Percentiles rank a stretch among this genome's conserved stretches.
Conservation (phyloP, 2,329 filamentous ascomycete genomes). For the Cryoendolithus antarcticus region DNA sequence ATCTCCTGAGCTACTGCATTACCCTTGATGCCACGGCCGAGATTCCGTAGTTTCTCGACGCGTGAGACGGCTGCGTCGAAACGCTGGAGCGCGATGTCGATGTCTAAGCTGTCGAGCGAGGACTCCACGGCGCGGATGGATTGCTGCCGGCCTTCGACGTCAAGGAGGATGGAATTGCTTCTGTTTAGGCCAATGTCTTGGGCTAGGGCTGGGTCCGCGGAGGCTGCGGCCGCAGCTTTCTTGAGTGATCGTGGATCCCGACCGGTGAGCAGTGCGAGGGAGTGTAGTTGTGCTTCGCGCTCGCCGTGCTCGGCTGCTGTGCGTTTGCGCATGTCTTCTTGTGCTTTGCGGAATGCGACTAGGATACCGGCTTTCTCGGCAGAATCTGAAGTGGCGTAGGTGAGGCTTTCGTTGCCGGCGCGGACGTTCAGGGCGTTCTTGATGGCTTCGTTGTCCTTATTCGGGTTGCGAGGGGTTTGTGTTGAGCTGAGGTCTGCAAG, state of each 20-base stretch:
- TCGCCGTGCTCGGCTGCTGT: conserved; percentile 78
- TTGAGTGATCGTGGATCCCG: conserved; percentile 48
- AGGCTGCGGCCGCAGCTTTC: conserved; percentile 26
- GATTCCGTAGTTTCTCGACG: conserved; percentile 71
- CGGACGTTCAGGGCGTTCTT: conserved; percentile 80
- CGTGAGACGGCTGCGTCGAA: conserved; percentile 75
- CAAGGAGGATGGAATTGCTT: conserved; percentile 57
- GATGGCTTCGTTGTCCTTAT: conserved; percentile 43
- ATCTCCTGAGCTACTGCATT: conserved; percentile 84
- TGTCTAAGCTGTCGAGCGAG: conserved; percentile 91
- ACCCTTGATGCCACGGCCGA: conserved; percentile 69
- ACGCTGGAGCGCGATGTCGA: conserved; percentile 80
- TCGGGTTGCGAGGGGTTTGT: conserved; percentile 18
- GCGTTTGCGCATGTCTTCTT: conserved; percentile 80
- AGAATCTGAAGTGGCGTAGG: conserved; percentile 67
- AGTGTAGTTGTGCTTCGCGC: conserved; percentile 50
- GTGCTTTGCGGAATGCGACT: conserved; percentile 80
- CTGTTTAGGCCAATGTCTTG: conserved; percentile 15
- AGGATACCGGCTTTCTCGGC: conserved; percentile 70
- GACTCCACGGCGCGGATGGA: conserved; percentile 91
- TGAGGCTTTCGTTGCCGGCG: conserved; percentile 81
- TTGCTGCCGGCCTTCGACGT: conserved; percentile 92
- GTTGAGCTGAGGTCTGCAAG: conserved; percentile 67
- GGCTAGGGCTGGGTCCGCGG: conserved; percentile 38
- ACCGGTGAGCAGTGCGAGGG: conserved; percentile 18